Base-by-base conservation (phyloP, 176 grass and related monocot species). In the Eleusine indica region DNA sequence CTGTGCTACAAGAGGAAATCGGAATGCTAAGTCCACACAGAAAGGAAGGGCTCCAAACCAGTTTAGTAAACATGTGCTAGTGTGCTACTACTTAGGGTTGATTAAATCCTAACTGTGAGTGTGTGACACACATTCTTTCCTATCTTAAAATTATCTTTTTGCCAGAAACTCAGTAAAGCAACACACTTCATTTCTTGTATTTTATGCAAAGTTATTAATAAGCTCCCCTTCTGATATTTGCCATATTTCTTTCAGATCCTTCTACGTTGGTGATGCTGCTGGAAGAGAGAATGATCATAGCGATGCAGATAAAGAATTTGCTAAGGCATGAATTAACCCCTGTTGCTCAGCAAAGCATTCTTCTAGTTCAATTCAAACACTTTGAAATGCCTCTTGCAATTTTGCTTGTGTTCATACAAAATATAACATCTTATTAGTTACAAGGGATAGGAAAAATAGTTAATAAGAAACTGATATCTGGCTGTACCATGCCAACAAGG, bases 211-310 rank as follows among this genome's bases (percentile, higher is more conserved):
- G 3, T 30, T 54, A 80, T 40, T 21, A 37, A 74, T 74, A 41
- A 41, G 29, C 42, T 63, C 30, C 42, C 22, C 56, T 80, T 84
- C 61, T 51, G 35, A 89, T 7, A 44, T 63, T 71, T 67, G n/a
- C 35, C 14, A 25, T 91, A 77, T 62, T 63, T 48, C 52, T 80
- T 88, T 68, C 86, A 98, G 96, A 78, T 95, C 96, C 47, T 98
- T 98, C 66, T 98, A 93, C 89, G 96, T 98, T 22, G 91, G 96
- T 80, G 96, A 98, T 90, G 91, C 93, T 71, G 93, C 89, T 77
- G 91, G 96, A 39, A 98, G 96, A 87, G 76, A 56, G 3, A 75
- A 70, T 4, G 96, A 98, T 89, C 96, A 98, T 74, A 90, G 93
- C 83, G 85, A 87, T 51, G 91, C 96, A 37, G 96, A 98, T 86